phyloP scores from a whole-genome alignment of 139 green algal genomes.

The Chlamydomonas sphaeroides region DNA sequence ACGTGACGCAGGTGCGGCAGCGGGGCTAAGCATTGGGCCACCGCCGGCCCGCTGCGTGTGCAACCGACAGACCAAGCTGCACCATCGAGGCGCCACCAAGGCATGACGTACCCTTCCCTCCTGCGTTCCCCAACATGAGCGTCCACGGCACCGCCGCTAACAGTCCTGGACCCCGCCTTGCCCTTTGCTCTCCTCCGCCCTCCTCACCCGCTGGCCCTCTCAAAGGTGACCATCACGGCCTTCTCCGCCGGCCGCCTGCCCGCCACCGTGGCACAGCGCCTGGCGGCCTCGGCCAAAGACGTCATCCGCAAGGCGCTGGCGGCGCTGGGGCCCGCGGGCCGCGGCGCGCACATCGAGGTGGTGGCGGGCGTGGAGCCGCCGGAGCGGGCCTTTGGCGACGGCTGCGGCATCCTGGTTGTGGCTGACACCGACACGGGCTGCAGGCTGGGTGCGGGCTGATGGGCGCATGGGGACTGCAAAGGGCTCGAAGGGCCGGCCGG shows the following conservation, averaged over 20 bases:
- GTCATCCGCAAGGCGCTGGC: slow-evolving; percentile 15
- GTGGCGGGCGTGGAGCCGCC: slow-evolving; percentile 37
- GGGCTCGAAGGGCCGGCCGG: no score
- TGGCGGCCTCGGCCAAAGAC: slow-evolving; percentile 55
- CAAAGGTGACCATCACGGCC: slow-evolving; percentile 43
- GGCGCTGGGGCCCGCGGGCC: not conserved
- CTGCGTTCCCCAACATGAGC: no score
- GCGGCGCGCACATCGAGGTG: slow-evolving; percentile 4
- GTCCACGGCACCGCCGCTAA: no score
- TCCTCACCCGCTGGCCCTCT: no score
- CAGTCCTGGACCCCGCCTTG: no score
- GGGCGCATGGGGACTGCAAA: no score
- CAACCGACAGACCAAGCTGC: no score
- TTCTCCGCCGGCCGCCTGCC: slow-evolving; percentile 63
- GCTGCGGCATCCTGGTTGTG: slow-evolving; percentile 68
- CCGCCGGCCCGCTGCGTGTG: no score
- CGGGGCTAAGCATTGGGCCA: no score
- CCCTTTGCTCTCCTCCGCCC: no score
- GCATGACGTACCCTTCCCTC: no score
- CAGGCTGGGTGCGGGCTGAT: slow-evolving; percentile 53
- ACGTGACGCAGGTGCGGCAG: slow-evolving; percentile 43
- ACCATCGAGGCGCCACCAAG: no score
- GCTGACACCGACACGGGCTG: slow-evolving; percentile 64
- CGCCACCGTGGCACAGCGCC: slow-evolving; percentile 24
- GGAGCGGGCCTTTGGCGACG: slow-evolving; percentile 48